Conservation (phyloP, 2,329 filamentous ascomycete species). For the Zymoseptoria ardabiliae region DNA sequence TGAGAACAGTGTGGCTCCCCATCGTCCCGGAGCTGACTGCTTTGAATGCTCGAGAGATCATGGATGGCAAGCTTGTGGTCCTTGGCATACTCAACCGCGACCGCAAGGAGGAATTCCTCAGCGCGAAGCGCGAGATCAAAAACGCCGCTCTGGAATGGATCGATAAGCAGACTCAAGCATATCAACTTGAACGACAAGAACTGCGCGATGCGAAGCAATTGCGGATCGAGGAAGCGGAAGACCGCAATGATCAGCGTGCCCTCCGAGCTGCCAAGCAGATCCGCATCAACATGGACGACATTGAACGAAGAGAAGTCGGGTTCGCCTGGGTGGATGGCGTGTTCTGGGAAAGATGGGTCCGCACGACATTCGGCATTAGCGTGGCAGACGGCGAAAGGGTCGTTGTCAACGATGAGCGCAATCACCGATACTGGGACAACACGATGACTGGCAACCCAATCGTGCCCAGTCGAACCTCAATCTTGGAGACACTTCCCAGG, state of each 20-base stretch:
- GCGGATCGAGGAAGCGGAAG: conserved; percentile 91
- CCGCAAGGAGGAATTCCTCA: conserved; percentile 68
- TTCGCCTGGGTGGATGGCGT: conserved; percentile 97
- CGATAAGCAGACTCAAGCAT: conserved; percentile 86
- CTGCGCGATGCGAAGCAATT: conserved; percentile 90
- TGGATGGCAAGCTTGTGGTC: conserved; percentile 92
- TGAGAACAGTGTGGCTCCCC: conserved; percentile 92
- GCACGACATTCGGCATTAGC: conserved; percentile 89
- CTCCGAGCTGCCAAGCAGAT: conserved; percentile 83
- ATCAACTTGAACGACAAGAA: conserved; percentile 89
- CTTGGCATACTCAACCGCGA: conserved; percentile 79
- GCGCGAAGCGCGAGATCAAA: conserved; percentile 83
- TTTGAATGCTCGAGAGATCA: conserved; percentile 85
- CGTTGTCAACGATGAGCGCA: conserved; percentile 94
- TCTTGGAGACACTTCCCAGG: conserved; percentile 76
- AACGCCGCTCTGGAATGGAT: conserved; percentile 96
- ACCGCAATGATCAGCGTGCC: conserved; percentile 82
- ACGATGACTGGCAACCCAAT: conserved; percentile 87
- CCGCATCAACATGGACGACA: conserved; percentile 80
- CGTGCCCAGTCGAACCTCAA: conserved; percentile 78
- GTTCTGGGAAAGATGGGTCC: conserved; percentile 96
- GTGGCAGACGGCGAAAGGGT: conserved; percentile 82
- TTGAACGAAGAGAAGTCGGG: conserved; percentile 77
- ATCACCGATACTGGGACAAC: conserved; percentile 88
- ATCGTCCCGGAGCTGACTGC: conserved; percentile 91